Evolutionary conservation across 2,329 filamentous ascomycete species (phyloP), one percentile per base, ranked within the genome.

Genomic region (Colletotrichum euphorbiae): DNA sequence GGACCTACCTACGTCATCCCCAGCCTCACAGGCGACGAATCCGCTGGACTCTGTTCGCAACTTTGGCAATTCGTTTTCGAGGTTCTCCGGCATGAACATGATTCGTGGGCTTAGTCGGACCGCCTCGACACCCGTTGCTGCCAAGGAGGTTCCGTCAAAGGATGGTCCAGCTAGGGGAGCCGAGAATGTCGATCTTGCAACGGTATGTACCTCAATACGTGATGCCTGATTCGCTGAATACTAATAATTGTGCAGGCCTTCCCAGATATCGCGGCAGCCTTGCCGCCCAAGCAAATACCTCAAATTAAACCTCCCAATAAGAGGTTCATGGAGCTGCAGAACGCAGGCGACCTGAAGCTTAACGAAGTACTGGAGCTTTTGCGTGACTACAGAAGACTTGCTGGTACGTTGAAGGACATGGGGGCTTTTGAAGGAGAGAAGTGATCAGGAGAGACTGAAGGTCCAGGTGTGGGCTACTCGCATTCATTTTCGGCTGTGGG

Each of bases 61-160:
- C 76, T 85, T 97, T 69, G 90, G 93, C 42, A 96, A 87, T 76
- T 90, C 91, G 1, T 82, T 97, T 38, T 97, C 97, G 74, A 88
- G 93, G 58, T 87, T 97, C 58, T 89, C 91, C 1, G 82, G 89
- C 38, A 93, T 96, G 76, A 87, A 87, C 63, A 86, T 90, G 75
- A 91, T 97, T 72, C 89, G 91, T 63, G 90, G 90, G 1, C 95
- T 97, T 73, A 92, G 93, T 1, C 83, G 91, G 59, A 79, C 82
- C 21, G 78, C 82, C 19, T 79, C 82, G 8, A 81, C 83, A 31
- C 75, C 82, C 8, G 77, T 77, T 7, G 73, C 77, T 2, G 69
- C 78, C 1, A 59, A 50, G 15, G 52, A 56, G 3, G 38, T 46
- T 13, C 46, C 46, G 12, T 69, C 77, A 19, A 71, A 78, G 9